phyloP scores from a whole-genome alignment of 2,329 filamentous ascomycete genomes.

The Fusarium austroafricanum region DNA sequence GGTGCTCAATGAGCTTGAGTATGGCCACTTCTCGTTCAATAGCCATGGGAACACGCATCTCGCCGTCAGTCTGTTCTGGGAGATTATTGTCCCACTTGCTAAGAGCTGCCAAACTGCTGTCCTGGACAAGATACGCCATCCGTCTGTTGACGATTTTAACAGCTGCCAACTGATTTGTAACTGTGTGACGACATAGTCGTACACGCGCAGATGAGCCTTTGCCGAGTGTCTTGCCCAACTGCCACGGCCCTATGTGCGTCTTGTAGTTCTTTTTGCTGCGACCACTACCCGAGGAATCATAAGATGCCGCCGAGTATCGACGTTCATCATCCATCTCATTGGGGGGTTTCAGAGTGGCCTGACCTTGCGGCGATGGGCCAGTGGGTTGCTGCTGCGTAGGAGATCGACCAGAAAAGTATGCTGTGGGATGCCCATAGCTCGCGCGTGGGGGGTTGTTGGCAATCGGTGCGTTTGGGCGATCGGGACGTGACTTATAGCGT shows the following conservation, averaged over 20 bases:
- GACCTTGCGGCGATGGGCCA: constrained; percentile 32
- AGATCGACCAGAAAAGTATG: constrained; percentile 34
- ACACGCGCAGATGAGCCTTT: constrained; percentile 92
- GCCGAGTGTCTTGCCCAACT: constrained; percentile 87
- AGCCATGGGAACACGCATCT: constrained; percentile 82
- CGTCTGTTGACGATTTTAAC: constrained; percentile 95
- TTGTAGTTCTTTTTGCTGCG: constrained; percentile 62
- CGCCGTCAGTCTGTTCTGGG: constrained; percentile 67
- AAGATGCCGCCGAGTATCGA: constrained; percentile 56
- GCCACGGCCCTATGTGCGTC: constrained; percentile 93
- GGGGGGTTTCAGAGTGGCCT: constrained; percentile 44
- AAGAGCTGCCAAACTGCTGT: constrained; percentile 85
- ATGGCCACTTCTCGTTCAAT: constrained; percentile 97
- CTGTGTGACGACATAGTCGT: constrained; percentile 81
- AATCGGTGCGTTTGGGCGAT: constrained; percentile 35
- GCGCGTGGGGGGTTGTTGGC: constrained; percentile 28
- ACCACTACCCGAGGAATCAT: constrained; percentile 55
- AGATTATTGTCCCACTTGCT: constrained; percentile 75
- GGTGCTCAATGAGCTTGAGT: constrained; percentile 95
- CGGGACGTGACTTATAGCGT: constrained; percentile 48
- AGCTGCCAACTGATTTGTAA: constrained; percentile 84
- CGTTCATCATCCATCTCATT: constrained; percentile 51
- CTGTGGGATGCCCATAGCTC: constrained; percentile 28
- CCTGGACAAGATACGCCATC: constrained; percentile 82
- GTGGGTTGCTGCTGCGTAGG: constrained; percentile 19